Base-by-base conservation (phyloP, 306 rosid species). In the Glycine tomentella region DNA sequence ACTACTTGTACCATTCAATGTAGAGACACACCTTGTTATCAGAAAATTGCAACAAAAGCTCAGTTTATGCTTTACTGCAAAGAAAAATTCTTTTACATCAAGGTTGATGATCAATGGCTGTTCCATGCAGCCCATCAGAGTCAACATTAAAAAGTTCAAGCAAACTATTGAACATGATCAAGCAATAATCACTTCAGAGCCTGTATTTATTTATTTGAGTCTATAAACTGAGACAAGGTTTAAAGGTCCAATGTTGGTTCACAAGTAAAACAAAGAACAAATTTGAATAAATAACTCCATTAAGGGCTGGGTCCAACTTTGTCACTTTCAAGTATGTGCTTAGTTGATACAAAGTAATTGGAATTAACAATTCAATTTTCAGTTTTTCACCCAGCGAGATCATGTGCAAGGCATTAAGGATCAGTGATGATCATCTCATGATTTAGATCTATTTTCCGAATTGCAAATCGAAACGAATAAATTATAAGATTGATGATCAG, bases 111-210 rank as follows among this genome's bases (percentile, higher is more conserved):
- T 57, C 66, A 59, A 6, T 34, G 25, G 49, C 51, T 56, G 76
- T 69, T 69, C 70, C 69, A 69, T 45, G 69, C 76, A 45, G 31
- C 31, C 13, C 25, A 58, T 33, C 42, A 57, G 12, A 56, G 62
- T 57, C 38, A 68, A 68, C 58, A 77, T 67, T 57, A 57, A 15
- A 16, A 57, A 63, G 71, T 33, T 61, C 34, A 76, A 75, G 69
- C 57, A 44, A 62, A 14, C 68, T 25, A 63, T 33, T 36, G 52
- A 10, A 63, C 72, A 34, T 49, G 6, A 33, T n/a, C 40, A 75
- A 48, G 8, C 12, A 62, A 49, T 63, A 17, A 31, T 25, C 31
- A 25, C 36, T 46, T 49, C 68, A 71, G 25, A 40, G 40, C 52
- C 66, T 52, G 49, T 25, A 25, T 25, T 25, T 25, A 25, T 12